Conservation (phyloP, 2,329 filamentous ascomycete species). For the Sodiomyces alkalinus region DNA sequence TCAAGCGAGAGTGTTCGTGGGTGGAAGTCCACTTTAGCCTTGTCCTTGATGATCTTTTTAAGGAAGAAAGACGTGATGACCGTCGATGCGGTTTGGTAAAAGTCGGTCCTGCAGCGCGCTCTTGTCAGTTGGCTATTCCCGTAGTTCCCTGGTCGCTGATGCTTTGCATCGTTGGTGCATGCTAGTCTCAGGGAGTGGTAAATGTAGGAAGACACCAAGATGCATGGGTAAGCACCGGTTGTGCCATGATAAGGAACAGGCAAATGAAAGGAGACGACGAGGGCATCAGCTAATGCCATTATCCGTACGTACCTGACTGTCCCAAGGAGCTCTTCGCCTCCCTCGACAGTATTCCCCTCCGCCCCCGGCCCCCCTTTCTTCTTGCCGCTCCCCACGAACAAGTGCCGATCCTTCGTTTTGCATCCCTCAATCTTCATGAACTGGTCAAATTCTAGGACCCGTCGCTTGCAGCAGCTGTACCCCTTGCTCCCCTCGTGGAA, state of each 20-base stretch:
- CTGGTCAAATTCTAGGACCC: conserved; percentile 92
- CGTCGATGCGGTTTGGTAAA: conserved; percentile 76
- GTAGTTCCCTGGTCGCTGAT: neutral
- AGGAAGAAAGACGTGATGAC: conserved; percentile 89
- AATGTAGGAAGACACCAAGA: conserved; percentile 1
- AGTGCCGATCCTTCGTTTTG: conserved; percentile 62
- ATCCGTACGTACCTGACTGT: conserved; percentile 52
- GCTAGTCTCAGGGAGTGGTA: too few relatives aligned
- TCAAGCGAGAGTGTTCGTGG: conserved; percentile 55
- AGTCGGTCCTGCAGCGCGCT: conserved; percentile 64
- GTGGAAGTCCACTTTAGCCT: conserved; percentile 56
- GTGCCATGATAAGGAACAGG: too few relatives aligned
- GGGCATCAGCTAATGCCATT: too few relatives aligned
- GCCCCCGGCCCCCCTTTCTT: conserved; percentile 32
- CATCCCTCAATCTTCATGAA: conserved; percentile 95
- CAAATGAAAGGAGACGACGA: too few relatives aligned
- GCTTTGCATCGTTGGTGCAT: too few relatives aligned
- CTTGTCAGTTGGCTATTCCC: conserved; percentile 10
- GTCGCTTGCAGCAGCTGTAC: conserved; percentile 90
- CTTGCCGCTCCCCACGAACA: conserved; percentile 69
- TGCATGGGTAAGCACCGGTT: too few relatives aligned
- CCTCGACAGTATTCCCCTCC: conserved; percentile 19
- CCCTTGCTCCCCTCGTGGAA: conserved; percentile 99
- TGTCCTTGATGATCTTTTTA: conserved; percentile 87
- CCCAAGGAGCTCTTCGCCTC: conserved; percentile 60